Percentiles rank a stretch among this genome's conserved stretches.
Evolutionary conservation across 805 yeast species (phyloP).

Genomic region (baker's yeast (Saccharomyces cerevisiae)): DNA sequence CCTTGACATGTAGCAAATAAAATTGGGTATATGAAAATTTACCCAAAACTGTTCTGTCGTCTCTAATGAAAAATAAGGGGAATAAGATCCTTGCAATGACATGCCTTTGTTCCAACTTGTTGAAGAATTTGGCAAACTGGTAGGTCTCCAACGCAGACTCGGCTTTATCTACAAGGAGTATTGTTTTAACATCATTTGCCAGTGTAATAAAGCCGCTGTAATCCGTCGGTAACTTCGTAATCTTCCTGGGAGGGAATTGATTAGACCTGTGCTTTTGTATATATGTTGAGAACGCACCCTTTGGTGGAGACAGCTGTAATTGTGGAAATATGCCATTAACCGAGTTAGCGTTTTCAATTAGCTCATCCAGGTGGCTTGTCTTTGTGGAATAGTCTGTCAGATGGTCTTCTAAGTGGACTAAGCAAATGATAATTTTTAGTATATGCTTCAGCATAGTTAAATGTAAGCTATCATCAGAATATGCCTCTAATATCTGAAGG

Average conservation of each 20-base stretch:
- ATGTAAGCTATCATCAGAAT: constrained; percentile 1
- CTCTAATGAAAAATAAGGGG: constrained; percentile 54
- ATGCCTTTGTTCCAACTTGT: constrained; percentile 30
- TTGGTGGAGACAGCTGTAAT: constrained; percentile 6
- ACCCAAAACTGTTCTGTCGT: constrained; percentile 54
- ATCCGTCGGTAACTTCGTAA: constrained; percentile 27
- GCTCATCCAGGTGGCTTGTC: constrained; percentile 7
- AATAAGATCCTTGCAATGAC: constrained; percentile 53
- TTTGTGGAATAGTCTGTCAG: constrained; percentile 10
- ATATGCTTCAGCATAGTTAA: constrained; percentile 15
- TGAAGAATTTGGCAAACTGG: constrained; percentile 30
- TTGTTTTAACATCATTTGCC: constrained; percentile 33
- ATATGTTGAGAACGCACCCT: constrained; percentile 38
- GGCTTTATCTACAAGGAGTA: constrained; percentile 29
- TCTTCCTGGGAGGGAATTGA: constrained; percentile 37
- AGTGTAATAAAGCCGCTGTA: constrained; percentile 24
- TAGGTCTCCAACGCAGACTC: constrained; percentile 26
- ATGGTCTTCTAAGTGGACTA: constrained; percentile 26
- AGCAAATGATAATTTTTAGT: constrained; percentile 24
- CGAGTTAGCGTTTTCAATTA: constrained; percentile 8
- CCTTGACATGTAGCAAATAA: constrained; percentile 36
- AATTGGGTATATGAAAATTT: constrained; percentile 34
- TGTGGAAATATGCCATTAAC: background rate
- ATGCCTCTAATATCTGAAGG: background rate
- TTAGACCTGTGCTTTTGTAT: constrained; percentile 43